These are phyloP conservation scores for Colletotrichum sp. DNA, from an alignment of 2,329 filamentous ascomycete species.

Conservation along the genomic window DNA sequence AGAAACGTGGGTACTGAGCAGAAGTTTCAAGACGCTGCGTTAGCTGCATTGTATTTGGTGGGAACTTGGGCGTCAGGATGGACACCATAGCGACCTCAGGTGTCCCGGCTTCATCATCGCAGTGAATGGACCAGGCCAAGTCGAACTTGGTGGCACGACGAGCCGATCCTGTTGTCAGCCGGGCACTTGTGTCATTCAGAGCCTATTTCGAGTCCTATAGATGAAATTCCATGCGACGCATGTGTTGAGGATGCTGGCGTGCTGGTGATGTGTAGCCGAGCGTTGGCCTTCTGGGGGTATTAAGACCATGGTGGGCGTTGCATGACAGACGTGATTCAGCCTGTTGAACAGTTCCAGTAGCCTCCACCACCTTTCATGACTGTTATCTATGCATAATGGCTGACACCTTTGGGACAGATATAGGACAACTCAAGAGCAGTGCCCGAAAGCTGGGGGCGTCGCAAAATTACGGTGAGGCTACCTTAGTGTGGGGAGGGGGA, in stretches of 20 bases:
- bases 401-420: background rate
- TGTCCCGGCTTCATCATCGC: background rate
- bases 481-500: background rate
- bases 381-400: background rate
- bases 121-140: background rate
- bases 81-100: background rate
- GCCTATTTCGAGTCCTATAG: background rate
- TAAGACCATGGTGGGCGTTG: background rate
- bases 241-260: background rate
- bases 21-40: background rate
- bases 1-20: background rate
- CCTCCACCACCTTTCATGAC: background rate
- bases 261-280: background rate
- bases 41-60: background rate
- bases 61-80: background rate
- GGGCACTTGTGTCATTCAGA: background rate
- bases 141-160: background rate
- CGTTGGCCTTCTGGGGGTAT: background rate
- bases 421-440: background rate
- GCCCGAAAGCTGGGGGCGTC: background rate
- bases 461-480: background rate
- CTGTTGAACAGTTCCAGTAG: background rate
- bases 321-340: background rate
- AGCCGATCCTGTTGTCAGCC: background rate
- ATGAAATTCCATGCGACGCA: background rate